Percentiles rank a stretch among this genome's conserved stretches.
Evolutionary conservation across 1,284 basidiomycete species (phyloP).

Genomic region (Cryptococcus wingfieldii): DNA sequence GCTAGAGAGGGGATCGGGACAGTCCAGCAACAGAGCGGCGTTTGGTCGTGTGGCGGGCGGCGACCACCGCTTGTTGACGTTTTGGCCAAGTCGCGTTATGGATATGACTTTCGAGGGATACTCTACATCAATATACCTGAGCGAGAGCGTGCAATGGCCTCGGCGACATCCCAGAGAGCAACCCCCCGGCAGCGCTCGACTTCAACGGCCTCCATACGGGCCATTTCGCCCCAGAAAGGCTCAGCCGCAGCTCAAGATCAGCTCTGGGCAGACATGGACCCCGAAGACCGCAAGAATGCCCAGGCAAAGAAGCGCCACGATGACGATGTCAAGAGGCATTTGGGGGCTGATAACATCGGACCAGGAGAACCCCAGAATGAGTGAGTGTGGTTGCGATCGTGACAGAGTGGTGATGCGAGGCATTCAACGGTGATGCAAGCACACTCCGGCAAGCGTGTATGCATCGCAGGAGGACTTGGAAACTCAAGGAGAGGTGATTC

Average conservation of each 20-base stretch:
- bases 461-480: too few species aligned
- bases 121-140: too few species aligned
- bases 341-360: conserved; percentile 10
- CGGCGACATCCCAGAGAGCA: background rate
- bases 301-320: conserved; percentile 28
- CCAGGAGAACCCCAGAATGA: conserved; percentile 32
- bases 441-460: too few species aligned
- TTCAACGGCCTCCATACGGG: too few species aligned
- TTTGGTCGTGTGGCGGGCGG: background rate
- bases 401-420: too few species aligned
- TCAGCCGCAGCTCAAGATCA: too few species aligned
- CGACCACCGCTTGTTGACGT: background rate
- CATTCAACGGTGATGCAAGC: too few species aligned
- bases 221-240: too few species aligned
- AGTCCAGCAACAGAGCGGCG: background rate
- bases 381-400: conserved; percentile 21
- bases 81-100: background rate
- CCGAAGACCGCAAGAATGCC: conserved; percentile 3
- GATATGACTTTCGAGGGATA: too few species aligned
- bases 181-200: background rate
- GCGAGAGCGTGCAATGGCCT: background rate
- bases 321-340: conserved; percentile 29
- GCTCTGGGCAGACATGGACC: background rate
- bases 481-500: too few species aligned
- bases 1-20: too few species aligned